These are phyloP conservation scores for Exophiala bonariae DNA, from an alignment of 2,329 filamentous ascomycete species.

Conservation along the genomic window DNA sequence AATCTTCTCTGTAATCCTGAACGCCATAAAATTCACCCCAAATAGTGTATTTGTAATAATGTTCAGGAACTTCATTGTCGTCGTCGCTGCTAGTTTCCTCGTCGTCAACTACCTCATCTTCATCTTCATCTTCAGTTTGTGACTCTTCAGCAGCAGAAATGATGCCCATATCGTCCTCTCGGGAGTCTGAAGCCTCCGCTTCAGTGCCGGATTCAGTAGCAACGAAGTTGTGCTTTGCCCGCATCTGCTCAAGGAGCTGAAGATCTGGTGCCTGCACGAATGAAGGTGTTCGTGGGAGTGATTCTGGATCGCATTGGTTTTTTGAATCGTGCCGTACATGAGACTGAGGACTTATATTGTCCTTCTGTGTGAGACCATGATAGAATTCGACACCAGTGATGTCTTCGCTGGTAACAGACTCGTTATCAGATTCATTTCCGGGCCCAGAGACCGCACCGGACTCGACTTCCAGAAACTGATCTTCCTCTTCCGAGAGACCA, in stretches of 20 bases:
- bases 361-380: too few species aligned
- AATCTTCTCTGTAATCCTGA: slow-evolving; percentile 13
- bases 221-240: slow-evolving; percentile 2
- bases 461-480: too few species aligned
- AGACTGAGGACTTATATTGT: too few species aligned
- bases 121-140: background rate
- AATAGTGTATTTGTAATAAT: slow-evolving; percentile 18
- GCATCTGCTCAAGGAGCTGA: background rate
- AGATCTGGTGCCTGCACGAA: background rate
- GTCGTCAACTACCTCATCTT: slow-evolving; percentile 9
- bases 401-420: too few species aligned
- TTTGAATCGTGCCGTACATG: too few species aligned
- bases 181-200: slow-evolving; percentile 1
- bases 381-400: too few species aligned
- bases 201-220: background rate
- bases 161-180: too few species aligned
- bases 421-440: too few species aligned
- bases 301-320: too few species aligned
- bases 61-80: slow-evolving; percentile 8
- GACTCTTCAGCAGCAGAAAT: background rate
- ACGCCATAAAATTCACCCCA: slow-evolving; percentile 13
- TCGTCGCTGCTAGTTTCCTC: background rate
- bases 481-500: too few species aligned
- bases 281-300: too few species aligned
- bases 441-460: too few species aligned